Evolutionary conservation across 2,329 filamentous ascomycete genomes (phyloP).

Genomic region (Cytospora piceae): DNA sequence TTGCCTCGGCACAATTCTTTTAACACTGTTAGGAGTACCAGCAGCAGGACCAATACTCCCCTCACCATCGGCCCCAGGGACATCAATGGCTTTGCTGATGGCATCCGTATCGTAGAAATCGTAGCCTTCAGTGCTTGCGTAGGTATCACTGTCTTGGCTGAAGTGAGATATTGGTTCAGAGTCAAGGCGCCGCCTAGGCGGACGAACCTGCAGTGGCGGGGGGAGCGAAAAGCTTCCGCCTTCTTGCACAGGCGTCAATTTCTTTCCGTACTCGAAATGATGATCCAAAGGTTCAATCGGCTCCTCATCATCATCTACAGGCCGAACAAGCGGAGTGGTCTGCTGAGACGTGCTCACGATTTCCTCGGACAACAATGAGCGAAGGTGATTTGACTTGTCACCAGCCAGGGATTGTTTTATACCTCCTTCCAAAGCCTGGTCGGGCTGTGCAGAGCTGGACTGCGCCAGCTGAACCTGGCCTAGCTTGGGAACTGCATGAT

Average conservation of each 20-base stretch:
- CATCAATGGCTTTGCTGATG: conserved; percentile 55
- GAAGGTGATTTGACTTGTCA: conserved; percentile 40
- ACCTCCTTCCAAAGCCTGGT: not conserved
- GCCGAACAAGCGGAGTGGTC: conserved; percentile 61
- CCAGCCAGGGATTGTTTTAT: conserved; percentile 40
- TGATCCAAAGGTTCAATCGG: conserved; percentile 33
- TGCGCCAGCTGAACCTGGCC: conserved; percentile 17
- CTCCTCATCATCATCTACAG: conserved; percentile 46
- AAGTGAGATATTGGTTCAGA: conserved; percentile 55
- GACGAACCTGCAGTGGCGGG: conserved; percentile 40
- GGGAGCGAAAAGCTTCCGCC: conserved; percentile 56
- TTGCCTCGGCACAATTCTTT: conserved; percentile 45
- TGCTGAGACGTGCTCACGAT: conserved; percentile 67
- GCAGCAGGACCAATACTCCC: conserved; percentile 40
- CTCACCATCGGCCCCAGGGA: conserved; percentile 49
- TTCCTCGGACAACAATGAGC: conserved; percentile 58
- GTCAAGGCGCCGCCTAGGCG: conserved; percentile 50
- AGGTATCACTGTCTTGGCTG: conserved; percentile 55
- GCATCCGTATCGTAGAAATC: conserved; percentile 68
- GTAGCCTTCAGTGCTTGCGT: conserved; percentile 62
- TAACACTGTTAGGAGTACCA: conserved; percentile 37
- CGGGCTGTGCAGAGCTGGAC: not conserved
- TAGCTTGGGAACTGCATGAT: conserved; percentile 12
- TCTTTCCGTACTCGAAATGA: conserved; percentile 42
- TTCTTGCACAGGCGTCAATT: conserved; percentile 54